Conservation (phyloP, 176 grass and related monocot genomes). For the barley (Hordeum vulgare) region MorexV3_pseudomolecules_assembly NC_058524.1:520630160-520630659, state of each 20-base stretch:
- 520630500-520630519: neutral
- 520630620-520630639: constrained; percentile 24
- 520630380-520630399: too few species aligned
- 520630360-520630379: neutral
- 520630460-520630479: constrained; percentile 8
- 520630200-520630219: too few species aligned
- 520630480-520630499: neutral
- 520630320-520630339: neutral
- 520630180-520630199: too few species aligned
- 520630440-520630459: neutral
- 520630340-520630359: neutral
- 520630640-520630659: constrained; percentile 24
- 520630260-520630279: too few species aligned
- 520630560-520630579: constrained; percentile 14
- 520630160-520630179: too few species aligned
- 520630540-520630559: neutral
- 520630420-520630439: neutral
- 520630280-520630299: neutral
- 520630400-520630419: neutral
- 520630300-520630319: neutral
- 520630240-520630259: too few species aligned
- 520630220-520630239: too few species aligned
- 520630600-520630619: neutral
- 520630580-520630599: constrained; percentile 7
- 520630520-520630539: constrained; percentile 16